A percentile compares a stretch with the other conserved stretches of the same genome.
phyloP scores from a whole-genome alignment of 1,284 basidiomycete species.

The Sphaerobolus stellatus region DNA sequence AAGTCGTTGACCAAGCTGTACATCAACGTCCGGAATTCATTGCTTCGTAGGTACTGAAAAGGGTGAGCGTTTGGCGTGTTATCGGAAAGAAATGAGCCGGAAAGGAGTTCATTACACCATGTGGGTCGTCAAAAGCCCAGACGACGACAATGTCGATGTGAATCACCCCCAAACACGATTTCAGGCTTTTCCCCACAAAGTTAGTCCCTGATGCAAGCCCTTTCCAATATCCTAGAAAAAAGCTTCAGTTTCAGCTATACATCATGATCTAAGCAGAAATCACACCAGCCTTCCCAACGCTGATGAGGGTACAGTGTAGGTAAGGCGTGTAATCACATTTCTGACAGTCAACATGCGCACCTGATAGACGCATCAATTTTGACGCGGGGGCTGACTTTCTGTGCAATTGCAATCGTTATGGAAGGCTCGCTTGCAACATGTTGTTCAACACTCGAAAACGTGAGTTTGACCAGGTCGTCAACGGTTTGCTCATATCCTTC shows the following conservation, averaged over 20 bases:
- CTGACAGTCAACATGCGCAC: constrained; percentile 15
- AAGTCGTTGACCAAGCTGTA: constrained; percentile 18
- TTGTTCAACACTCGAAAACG: constrained; percentile 2
- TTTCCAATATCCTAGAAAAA: constrained; percentile 23
- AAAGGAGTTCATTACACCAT: constrained; percentile 14
- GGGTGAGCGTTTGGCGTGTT: neutral
- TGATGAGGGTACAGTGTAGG: constrained; percentile 4
- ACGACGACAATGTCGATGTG: too few species aligned
- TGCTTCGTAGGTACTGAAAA: constrained; percentile 21
- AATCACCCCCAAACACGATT: too few species aligned
- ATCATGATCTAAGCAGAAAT: neutral
- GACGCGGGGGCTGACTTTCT: constrained; percentile 20
- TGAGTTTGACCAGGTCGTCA: constrained; percentile 1
- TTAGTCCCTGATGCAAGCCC: constrained; percentile 21
- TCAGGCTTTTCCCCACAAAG: too few species aligned
- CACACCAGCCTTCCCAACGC: constrained; percentile 20
- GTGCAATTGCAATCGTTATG: constrained; percentile 24
- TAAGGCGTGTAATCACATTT: neutral
- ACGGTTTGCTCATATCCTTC: neutral
- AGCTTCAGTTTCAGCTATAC: neutral
- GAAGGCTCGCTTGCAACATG: constrained; percentile 16
- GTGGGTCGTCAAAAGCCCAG: constrained; percentile 27
- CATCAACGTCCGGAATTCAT: constrained; percentile 23
- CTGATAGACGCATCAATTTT: constrained; percentile 27
- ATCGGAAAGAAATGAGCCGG: neutral